Percentiles rank a stretch among this genome's conserved stretches.
These are phyloP conservation scores for Herpetomonas muscarum DNA, from an alignment of 208 protist genomes.

Conservation along the genomic window DNA sequence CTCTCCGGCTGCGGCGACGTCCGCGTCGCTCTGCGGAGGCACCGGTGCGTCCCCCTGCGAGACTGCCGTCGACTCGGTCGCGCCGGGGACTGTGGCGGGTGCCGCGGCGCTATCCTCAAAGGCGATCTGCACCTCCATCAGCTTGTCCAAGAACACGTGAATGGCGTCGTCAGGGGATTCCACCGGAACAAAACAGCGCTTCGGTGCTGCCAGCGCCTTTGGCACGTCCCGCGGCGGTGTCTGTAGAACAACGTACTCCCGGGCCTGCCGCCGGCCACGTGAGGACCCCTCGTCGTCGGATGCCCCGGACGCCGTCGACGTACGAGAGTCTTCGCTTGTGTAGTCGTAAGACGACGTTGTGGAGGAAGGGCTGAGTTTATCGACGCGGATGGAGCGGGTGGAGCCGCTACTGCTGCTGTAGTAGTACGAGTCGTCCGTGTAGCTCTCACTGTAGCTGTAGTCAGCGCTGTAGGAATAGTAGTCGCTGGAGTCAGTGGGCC, in stretches of 20 bases:
- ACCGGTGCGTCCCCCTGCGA: too few species aligned
- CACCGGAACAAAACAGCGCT: constrained; percentile 32
- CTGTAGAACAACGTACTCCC: constrained; percentile 44
- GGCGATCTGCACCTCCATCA: constrained; percentile 34
- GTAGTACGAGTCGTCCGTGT: neutral
- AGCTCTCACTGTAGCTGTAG: neutral
- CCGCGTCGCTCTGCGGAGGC: too few species aligned
- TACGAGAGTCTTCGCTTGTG: constrained; percentile 5
- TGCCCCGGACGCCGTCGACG: too few species aligned
- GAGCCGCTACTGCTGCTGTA: neutral
- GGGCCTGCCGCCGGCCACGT: neutral
- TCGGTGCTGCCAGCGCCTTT: constrained; percentile 23
- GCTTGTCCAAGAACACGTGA: constrained; percentile 36
- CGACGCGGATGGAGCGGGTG: neutral
- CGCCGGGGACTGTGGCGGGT: neutral
- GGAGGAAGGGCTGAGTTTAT: constrained; percentile 5
- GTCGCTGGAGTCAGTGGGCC: constrained; percentile 19
- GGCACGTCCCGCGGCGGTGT: constrained; percentile 33
- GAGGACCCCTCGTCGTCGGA: constrained; percentile 3
- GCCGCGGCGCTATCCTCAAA: constrained; percentile 16
- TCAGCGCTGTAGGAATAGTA: constrained; percentile 4
- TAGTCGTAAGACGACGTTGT: constrained; percentile 34
- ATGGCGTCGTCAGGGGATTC: constrained; percentile 40
- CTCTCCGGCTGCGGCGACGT: too few species aligned
- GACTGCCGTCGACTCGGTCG: neutral